Base-by-base conservation (phyloP, 306 rosid genomes). In the Notholithocarpus densiflorus region DNA sequence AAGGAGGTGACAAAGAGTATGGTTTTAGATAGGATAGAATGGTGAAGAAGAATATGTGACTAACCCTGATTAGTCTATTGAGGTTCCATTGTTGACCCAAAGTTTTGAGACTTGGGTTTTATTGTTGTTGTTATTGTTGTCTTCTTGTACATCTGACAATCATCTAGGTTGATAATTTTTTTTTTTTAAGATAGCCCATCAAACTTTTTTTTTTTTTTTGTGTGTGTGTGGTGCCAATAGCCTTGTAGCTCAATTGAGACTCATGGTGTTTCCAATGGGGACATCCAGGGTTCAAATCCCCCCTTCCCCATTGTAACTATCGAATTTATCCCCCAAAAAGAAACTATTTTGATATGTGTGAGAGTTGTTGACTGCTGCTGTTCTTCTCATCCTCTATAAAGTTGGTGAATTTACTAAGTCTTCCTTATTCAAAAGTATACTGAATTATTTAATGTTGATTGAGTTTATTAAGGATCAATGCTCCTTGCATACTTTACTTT, bases 381-480 rank as follows among this genome's bases (percentile, higher is more conserved):
- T 71, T 81, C 26, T 37, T 26, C n/a, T 14, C 1, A 26, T 62
- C 69, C 40, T 27, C 40, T 27, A 62, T 27, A 27, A 62, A 62
- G 40, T 27, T 4, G 40, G 40, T 27, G 69, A 15, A 62, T 62
- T 14, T 27, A 27, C 37, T 15, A 62, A 62, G 6, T 62, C 37
- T 27, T 14, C n/a, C n/a, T 62, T 5, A 5, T 62, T 12, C 69
- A 37, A 37, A 61, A 23, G 32, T 73, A 69, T 20, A 82, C 56
- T 31, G 54, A 73, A 68, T 32, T 52, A 65, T 64, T 27, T 75
- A 48, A 14, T 61, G 23, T 37, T 48, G 71, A 40, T 56, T 77
- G 78, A 51, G 21, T 80, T 65, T 51, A 78, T 48, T 26, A 23
- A 72, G 79, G 74, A 55, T 12, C 1, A 53, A 20, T 24, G 68